Base-by-base conservation (phyloP, 1,284 basidiomycete genomes). In the Malassezia slooffiae region DNA sequence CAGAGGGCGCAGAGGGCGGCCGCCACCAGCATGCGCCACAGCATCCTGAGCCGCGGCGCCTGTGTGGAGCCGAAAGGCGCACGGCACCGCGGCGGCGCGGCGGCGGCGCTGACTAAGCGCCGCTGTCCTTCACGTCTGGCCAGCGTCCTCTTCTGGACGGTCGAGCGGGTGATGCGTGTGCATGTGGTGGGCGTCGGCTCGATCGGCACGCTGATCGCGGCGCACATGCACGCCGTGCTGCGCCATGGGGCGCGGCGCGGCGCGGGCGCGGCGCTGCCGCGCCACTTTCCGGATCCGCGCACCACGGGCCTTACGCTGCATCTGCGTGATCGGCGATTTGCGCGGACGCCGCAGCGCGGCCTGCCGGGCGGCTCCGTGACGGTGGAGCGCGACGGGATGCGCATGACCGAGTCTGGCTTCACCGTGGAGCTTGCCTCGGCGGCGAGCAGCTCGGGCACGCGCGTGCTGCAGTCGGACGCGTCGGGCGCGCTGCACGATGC, bases 101-200 rank as follows among this genome's bases (percentile, higher is more conserved):
- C 15, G 23, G 22, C 28, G 17, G 6, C 2, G 32, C 24, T 23
- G n/a, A n/a, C n/a, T n/a, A n/a, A n/a, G n/a, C n/a, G n/a, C n/a
- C n/a, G n/a, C n/a, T n/a, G n/a, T n/a, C n/a, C n/a, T n/a, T n/a
- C n/a, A n/a, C n/a, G n/a, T n/a, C n/a, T 28, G 21, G 34, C 27
- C 41, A 30, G 23, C 22, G 17, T 22, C 40, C 27, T 29, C 27
- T 15, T 29, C 27, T 12, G 20, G 17, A 32, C 30, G 24, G n/a
- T n/a, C 19, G 19, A n/a, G 23, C 11, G 15, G 10, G 24, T n/a
- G 26, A 68, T 68, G 66, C 55, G 61, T 10, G 62, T 64, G 40
- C 66, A 69, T 43, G 54, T 69, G 36, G 45, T 67, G 4, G 66
- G 66, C 34, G 58, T 66, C 7, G 66, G 66, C 27, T 54, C 60